Percentiles rank a stretch among this genome's conserved stretches.
Conservation (phyloP, 495 filamentous ascomycete genomes). For the Xylaria venustula region DNA sequence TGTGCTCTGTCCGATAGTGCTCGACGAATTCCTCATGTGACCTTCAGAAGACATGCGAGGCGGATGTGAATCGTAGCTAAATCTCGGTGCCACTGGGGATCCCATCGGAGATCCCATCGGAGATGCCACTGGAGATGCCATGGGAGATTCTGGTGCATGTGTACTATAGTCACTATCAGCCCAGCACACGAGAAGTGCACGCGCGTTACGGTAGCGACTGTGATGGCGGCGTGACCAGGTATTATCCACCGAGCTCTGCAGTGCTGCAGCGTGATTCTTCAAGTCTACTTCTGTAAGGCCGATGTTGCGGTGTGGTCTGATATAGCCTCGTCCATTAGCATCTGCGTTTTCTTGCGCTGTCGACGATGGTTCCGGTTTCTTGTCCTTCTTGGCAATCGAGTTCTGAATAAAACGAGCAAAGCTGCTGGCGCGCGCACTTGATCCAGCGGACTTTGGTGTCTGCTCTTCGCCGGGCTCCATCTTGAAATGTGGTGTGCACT, state of each 20-base stretch:
- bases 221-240: constrained; percentile 3
- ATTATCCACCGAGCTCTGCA: neutral
- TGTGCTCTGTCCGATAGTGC: neutral
- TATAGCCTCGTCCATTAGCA: neutral
- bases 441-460: neutral
- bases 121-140: neutral
- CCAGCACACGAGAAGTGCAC: constrained; percentile 12
- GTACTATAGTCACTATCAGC: constrained; percentile 1
- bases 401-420: neutral
- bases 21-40: neutral
- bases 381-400: neutral
- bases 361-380: neutral
- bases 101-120: too few species aligned
- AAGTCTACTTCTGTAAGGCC: constrained; percentile 2
- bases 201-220: constrained; percentile 1
- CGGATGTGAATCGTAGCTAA: too few species aligned
- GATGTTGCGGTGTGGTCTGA: neutral
- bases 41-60: neutral
- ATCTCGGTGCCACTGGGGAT: too few species aligned
- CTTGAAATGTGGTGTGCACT: neutral
- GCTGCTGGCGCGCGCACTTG: neutral
- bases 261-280: neutral
- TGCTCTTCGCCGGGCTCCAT: neutral
- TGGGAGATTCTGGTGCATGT: neutral
- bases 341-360: neutral